These are phyloP conservation scores for Fusarium brevicatenulatum DNA, from an alignment of 2,329 filamentous ascomycete genomes.

Conservation along the genomic window DNA sequence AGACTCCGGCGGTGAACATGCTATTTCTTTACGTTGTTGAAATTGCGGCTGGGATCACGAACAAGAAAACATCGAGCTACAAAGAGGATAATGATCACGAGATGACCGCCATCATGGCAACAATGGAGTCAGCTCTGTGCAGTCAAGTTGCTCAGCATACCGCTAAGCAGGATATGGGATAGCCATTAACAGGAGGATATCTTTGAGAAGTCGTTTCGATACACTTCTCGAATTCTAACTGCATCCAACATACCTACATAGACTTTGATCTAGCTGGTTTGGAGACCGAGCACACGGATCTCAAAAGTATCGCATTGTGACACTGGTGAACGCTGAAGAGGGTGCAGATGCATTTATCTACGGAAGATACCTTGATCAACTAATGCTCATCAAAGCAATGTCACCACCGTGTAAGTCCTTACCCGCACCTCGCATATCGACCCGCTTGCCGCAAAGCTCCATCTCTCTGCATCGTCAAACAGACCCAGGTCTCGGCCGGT, in stretches of 20 bases:
- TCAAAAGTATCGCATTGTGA: background rate
- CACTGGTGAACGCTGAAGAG: constrained; percentile 4
- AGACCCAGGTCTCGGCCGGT: constrained; percentile 36
- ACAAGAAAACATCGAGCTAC: constrained; percentile 7
- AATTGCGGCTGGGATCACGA: constrained; percentile 10
- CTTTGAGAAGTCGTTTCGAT: background rate
- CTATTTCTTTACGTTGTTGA: constrained; percentile 1
- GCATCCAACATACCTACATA: background rate
- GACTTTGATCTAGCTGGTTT: constrained; percentile 3
- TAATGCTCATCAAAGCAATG: background rate
- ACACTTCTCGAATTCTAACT: background rate
- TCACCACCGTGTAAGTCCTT: constrained; percentile 13
- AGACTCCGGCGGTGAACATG: constrained; percentile 41
- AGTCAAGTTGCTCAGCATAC: constrained; percentile 5
- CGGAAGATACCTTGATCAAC: constrained; percentile 7
- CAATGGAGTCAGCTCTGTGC: constrained; percentile 1
- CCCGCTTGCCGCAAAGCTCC: constrained; percentile 27
- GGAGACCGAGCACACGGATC: background rate
- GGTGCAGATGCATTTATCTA: constrained; percentile 20
- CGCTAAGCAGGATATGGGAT: constrained; percentile 20
- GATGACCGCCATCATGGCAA: constrained; percentile 2
- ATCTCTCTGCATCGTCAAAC: constrained; percentile 15
- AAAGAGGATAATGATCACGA: constrained; percentile 18
- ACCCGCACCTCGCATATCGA: constrained; percentile 23
- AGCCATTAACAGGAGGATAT: background rate